phyloP scores from a whole-genome alignment of 148 eudicot genomes.

The Pouteria glomerata region DNA sequence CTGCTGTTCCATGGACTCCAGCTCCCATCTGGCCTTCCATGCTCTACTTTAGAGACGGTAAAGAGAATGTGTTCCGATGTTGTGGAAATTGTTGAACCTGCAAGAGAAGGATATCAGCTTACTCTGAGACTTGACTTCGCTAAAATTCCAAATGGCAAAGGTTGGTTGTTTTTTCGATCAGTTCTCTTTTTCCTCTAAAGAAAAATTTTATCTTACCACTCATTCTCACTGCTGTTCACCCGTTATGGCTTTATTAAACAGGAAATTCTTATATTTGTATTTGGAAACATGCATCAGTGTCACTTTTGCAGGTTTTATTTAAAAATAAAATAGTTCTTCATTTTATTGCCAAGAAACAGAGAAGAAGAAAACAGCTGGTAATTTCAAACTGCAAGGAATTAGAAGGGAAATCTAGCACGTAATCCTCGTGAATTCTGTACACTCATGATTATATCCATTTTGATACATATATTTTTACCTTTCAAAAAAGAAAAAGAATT shows the following conservation, averaged over 20 bases:
- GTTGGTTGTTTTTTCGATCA: conserved; percentile 19
- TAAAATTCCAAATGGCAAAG: conserved; percentile 60
- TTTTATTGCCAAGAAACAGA: background rate
- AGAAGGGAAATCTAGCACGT: too few species aligned
- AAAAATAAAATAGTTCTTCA: background rate
- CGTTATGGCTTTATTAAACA: background rate
- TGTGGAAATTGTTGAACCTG: conserved; percentile 52
- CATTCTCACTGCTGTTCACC: background rate
- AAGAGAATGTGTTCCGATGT: conserved; percentile 42
- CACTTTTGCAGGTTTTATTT: background rate
- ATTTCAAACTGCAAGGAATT: background rate
- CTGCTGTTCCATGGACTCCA: conserved; percentile 39
- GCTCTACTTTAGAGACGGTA: conserved; percentile 38
- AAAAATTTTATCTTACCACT: background rate
- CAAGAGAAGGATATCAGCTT: conserved; percentile 67
- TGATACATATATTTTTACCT: too few species aligned
- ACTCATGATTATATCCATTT: too few species aligned
- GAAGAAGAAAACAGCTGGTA: background rate
- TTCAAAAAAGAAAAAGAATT: too few species aligned
- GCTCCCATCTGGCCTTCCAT: conserved; percentile 31
- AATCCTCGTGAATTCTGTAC: too few species aligned
- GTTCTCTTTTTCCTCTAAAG: background rate
- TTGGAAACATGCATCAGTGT: background rate
- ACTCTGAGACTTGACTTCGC: conserved; percentile 56
- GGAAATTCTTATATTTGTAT: background rate